Percentiles rank a stretch among this genome's conserved stretches.
phyloP scores from a whole-genome alignment of 176 grass and related monocot species.

The Cymbopogon citratus region DNA sequence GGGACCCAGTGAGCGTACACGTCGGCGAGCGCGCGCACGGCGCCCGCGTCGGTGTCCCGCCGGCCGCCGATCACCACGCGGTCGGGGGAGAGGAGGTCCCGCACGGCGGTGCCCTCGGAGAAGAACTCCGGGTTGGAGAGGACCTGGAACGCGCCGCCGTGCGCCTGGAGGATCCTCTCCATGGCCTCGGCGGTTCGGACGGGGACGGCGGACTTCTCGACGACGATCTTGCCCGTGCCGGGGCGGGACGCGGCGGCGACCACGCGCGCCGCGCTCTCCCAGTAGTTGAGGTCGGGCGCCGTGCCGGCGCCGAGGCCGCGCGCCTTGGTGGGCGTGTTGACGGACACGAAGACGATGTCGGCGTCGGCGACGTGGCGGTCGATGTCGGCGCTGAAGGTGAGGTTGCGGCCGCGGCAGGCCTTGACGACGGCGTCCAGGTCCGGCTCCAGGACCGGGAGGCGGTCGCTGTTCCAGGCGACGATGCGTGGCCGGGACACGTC shows the following conservation, averaged over 20 bases:
- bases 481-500: too few relatives aligned
- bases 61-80: conserved; percentile 47
- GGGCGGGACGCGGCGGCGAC: conserved; percentile 35
- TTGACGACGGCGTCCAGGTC: too few relatives aligned
- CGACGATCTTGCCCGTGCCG: conserved; percentile 33
- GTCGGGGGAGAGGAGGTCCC: neutral
- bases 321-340: too few relatives aligned
- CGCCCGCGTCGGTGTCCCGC: conserved; percentile 29
- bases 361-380: too few relatives aligned
- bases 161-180: neutral
- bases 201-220: conserved; percentile 55
- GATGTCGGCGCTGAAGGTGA: too few relatives aligned
- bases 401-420: too few relatives aligned
- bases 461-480: too few relatives aligned
- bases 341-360: too few relatives aligned
- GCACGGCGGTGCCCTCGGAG: too few relatives aligned
- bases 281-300: conserved; percentile 13
- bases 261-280: conserved; percentile 47
- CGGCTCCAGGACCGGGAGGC: too few relatives aligned
- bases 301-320: too few relatives aligned
- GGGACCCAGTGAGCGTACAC: conserved; percentile 57
- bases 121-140: conserved; percentile 20
- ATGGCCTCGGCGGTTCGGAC: conserved; percentile 41
- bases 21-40: conserved; percentile 34
- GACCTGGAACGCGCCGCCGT: conserved; percentile 34